These are phyloP conservation scores for Alternaria sp. DNA, from an alignment of 2,329 filamentous ascomycete species.

Conservation along the genomic window DNA sequence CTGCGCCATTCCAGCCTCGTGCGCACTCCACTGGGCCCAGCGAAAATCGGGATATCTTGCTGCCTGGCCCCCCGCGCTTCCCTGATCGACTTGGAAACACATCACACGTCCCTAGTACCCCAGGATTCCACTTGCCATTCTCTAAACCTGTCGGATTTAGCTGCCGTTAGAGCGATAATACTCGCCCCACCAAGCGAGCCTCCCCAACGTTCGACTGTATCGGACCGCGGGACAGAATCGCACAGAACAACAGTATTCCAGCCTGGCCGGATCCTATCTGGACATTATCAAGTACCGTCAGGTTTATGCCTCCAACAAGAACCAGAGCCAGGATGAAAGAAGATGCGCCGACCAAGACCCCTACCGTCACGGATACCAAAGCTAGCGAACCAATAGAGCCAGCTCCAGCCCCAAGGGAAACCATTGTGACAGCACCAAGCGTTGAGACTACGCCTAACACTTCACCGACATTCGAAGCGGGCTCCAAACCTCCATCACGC, in stretches of 20 bases:
- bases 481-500: conserved; percentile 42
- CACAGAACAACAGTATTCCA: conserved; percentile 19
- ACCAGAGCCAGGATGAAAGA: conserved; percentile 48
- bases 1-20: conserved; percentile 49
- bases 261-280: conserved; percentile 20
- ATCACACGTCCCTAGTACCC: conserved; percentile 30
- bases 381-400: conserved; percentile 37
- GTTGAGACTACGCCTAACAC: conserved; percentile 39
- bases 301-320: conserved; percentile 47
- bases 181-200: conserved; percentile 42
- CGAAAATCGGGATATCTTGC: conserved; percentile 48
- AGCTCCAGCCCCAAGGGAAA: conserved; percentile 37
- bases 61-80: conserved; percentile 41
- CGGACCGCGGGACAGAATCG: conserved; percentile 20
- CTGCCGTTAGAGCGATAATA: conserved; percentile 37
- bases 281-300: conserved; percentile 6
- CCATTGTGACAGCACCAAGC: conserved; percentile 39
- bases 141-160: conserved; percentile 34
- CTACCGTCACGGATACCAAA: conserved; percentile 30
- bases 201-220: conserved; percentile 31
- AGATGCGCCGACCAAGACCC: conserved; percentile 31
- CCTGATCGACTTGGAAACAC: conserved; percentile 37
- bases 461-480: conserved; percentile 42
- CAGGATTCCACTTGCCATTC: conserved; percentile 24
- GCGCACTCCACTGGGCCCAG: conserved; percentile 39